Evolutionary conservation across 83 land plant genomes (phyloP), one percentile per base, ranked within the genome.

Genomic region (Diphasiastrum complanatum): DNA sequence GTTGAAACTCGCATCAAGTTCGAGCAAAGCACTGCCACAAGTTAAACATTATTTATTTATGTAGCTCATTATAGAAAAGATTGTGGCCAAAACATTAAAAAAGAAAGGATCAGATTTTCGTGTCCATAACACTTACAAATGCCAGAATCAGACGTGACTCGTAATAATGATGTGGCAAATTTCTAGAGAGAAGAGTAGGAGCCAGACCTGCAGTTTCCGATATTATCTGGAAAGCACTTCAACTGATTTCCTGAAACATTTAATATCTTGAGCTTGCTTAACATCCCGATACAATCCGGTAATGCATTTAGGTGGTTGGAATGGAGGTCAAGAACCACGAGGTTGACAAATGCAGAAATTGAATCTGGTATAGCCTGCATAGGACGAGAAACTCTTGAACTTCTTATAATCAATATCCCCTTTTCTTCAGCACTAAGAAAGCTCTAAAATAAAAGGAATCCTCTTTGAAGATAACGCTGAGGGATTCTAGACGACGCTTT

Each of bases 1-100:
- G 79, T 89, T 89, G 79, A 89, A 89, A 78, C 83, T 83, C 40
- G 81, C 83, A 33, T 74, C 75, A 67, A 89, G 63, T 45, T 83
- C 91, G 56, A 75, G 79, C 34, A 89, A 66, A 1, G 76, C 46
- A 47, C 91, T 86, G 76, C 30, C n/a, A 4, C 1, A 1, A 36
- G n/a, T n/a, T n/a, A n/a, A n/a, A n/a, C n/a, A n/a, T n/a, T 2
- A 61, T 0, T 25, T 10, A 23, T 18, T 2, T 46, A 34, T 27
- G 19, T 11, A 16, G 37, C 23, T 2, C 20, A 64, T 28, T 0
- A 47, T 8, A 23, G 22, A 31, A 29, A 48, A 30, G 26, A 34
- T 10, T 14, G 19, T 30, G 18, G 24, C 6, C 28, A 11, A 70
- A 20, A 50, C n/a, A 60, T 4, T 24, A 29, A 27, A 48, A 31